Conservation (phyloP, 805 yeast genomes). For the Torulaspora delbrueckii region DNA sequence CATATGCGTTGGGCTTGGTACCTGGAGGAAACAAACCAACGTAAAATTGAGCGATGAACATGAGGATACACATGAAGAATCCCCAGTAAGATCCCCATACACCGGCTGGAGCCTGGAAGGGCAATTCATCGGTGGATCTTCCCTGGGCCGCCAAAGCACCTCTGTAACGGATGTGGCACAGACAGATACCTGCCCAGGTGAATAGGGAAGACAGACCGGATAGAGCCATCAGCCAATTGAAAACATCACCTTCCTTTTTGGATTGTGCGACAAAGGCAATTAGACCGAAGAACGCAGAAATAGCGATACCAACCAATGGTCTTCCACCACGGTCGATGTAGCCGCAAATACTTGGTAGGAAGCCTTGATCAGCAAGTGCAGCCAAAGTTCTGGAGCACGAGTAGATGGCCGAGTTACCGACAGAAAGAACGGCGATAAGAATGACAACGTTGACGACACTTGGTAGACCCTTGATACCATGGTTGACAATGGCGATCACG, state of each 20-base stretch:
- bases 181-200: slow-evolving; percentile 58
- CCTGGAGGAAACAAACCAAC: slow-evolving; percentile 69
- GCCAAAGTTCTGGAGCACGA: slow-evolving; percentile 64
- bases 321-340: slow-evolving; percentile 65
- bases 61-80: slow-evolving; percentile 48
- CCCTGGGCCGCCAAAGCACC: slow-evolving; percentile 61
- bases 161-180: slow-evolving; percentile 60
- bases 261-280: slow-evolving; percentile 56
- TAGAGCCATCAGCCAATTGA: slow-evolving; percentile 60
- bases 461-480: slow-evolving; percentile 62
- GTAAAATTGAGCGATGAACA: slow-evolving; percentile 78
- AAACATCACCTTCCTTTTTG: slow-evolving; percentile 47
- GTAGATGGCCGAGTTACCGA: slow-evolving; percentile 68
- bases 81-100: slow-evolving; percentile 65
- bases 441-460: slow-evolving; percentile 65
- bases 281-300: slow-evolving; percentile 51
- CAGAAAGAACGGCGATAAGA: slow-evolving; percentile 61
- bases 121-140: slow-evolving; percentile 60
- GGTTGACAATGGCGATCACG: slow-evolving; percentile 62
- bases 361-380: slow-evolving; percentile 59
- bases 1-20: slow-evolving; percentile 45
- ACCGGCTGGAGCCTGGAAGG: slow-evolving; percentile 65
- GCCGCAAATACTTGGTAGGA: slow-evolving; percentile 53
- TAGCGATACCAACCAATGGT: slow-evolving; percentile 53
- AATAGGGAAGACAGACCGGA: slow-evolving; percentile 60